A percentile compares a stretch with the other conserved stretches of the same genome.
These are phyloP conservation scores for Boletellus dicymbophilus DNA, from an alignment of 1,284 basidiomycete genomes.

Conservation along the genomic window DNA sequence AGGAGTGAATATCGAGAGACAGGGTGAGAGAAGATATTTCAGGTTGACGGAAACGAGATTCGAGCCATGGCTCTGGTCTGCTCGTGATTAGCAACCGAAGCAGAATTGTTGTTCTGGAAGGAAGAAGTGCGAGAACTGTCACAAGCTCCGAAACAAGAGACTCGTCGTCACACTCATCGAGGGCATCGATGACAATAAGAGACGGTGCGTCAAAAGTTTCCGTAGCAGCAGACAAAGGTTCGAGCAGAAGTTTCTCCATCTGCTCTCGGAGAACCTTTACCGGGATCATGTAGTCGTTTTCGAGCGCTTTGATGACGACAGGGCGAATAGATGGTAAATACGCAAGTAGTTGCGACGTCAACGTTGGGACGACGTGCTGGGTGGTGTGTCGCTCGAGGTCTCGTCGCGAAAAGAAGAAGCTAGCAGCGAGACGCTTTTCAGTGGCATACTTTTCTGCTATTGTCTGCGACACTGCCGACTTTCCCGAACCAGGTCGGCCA, in stretches of 20 bases:
- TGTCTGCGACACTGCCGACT: constrained; percentile 24
- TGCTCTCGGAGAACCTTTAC: constrained; percentile 24
- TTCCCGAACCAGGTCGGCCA: constrained; percentile 20
- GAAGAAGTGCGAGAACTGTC: constrained; percentile 11
- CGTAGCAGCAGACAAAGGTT: constrained; percentile 7
- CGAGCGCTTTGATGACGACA: constrained; percentile 14
- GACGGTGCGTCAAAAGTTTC: constrained; percentile 1
- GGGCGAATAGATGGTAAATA: constrained; percentile 16
- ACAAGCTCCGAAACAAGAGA: constrained; percentile 18
- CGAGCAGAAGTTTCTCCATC: constrained; percentile 19
- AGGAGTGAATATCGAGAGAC: constrained; percentile 16
- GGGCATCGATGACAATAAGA: constrained; percentile 20
- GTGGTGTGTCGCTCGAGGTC: constrained; percentile 19
- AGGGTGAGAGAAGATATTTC: constrained; percentile 11
- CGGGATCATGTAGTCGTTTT: constrained; percentile 20
- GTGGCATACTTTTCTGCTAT: constrained; percentile 19
- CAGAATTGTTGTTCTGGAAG: constrained; percentile 7
- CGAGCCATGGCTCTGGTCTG: constrained; percentile 19
- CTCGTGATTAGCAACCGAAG: constrained; percentile 22
- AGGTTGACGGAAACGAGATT: constrained; percentile 7
- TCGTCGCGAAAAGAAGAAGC: constrained; percentile 23
- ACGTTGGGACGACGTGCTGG: constrained; percentile 16
- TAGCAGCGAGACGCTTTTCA: constrained; percentile 15
- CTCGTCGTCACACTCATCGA: constrained; percentile 24
- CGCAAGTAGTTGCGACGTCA: constrained; percentile 10